phyloP scores from a whole-genome alignment of 139 green algal species.

The Limnomonas spitsbergensis region DNA sequence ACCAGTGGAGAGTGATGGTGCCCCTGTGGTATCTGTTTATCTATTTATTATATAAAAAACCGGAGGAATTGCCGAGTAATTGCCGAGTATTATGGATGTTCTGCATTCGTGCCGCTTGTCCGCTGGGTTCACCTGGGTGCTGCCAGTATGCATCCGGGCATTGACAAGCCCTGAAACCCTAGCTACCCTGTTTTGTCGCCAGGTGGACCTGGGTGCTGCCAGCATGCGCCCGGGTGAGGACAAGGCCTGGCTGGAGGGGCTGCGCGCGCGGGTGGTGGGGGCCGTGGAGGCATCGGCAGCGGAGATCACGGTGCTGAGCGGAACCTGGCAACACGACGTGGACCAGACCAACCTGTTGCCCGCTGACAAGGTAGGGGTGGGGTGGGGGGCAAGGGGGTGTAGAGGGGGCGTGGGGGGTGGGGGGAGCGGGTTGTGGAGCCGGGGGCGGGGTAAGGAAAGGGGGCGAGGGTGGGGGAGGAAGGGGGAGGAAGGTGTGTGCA shows the following conservation, averaged over 20 bases:
- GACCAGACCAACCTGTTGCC: slow-evolving; percentile 61
- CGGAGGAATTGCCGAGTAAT: too few species aligned
- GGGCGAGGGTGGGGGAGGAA: too few species aligned
- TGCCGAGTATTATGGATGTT: too few species aligned
- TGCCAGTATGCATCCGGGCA: too few species aligned
- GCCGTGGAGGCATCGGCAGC: slow-evolving; percentile 11
- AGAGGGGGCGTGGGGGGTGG: neutral
- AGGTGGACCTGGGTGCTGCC: slow-evolving; percentile 65
- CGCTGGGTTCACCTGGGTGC: too few species aligned
- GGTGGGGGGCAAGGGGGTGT: neutral
- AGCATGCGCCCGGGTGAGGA: slow-evolving; percentile 58
- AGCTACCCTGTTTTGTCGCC: neutral
- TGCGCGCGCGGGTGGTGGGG: slow-evolving; percentile 44
- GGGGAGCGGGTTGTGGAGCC: neutral
- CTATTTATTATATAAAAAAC: too few species aligned
- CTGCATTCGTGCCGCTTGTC: too few species aligned
- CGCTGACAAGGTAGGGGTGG: slow-evolving; percentile 15
- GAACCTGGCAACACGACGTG: slow-evolving; percentile 80
- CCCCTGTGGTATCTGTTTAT: too few species aligned
- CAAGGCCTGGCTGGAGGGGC: slow-evolving; percentile 27
- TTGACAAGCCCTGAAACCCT: too few species aligned
- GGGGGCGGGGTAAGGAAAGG: neutral
- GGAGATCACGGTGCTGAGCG: slow-evolving; percentile 17
- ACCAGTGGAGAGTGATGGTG: too few species aligned
- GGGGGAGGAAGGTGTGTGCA: neutral